Base-by-base conservation (phyloP, 108 stramenopile genomes). In the Skeletonema tropicum region DNA sequence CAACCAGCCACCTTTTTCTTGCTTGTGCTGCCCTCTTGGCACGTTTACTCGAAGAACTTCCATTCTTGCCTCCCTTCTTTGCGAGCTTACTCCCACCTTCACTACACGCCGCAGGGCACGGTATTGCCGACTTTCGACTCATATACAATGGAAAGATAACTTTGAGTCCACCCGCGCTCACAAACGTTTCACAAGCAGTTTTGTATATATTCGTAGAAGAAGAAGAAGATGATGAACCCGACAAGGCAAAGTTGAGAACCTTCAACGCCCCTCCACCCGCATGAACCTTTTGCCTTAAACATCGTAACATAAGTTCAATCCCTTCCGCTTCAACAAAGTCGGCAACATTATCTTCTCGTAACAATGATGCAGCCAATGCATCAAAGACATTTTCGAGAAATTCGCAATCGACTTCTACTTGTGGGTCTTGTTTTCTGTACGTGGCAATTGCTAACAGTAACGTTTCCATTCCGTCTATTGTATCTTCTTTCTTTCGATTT, bases 281-380 rank as follows among this genome's bases (percentile, higher is more conserved):
- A 65, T 92, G 90, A 38, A 90, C 88, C 26, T 79, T 76, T 71
- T 92, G 88, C 25, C 90, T 88, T 14, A 91, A 46, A 77, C 90
- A 91, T n/a, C 89, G 71, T 9, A 92, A 46, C 65, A 92, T 87
- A 45, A 94, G 57, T 78, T 94, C 88, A 14, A 90, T 76, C 0
- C 93, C 93, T 70, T 94, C 86, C 4, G 80, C 80, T 12, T 89
- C 63, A 30, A 94, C 75, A 79, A 94, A 94, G 26, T 83, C 79
- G 3, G 64, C 48, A 9, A 90, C 74, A 75, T 91, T 91, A 41
- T 66, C 57, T 17, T 68, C 52, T 9, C 86, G 76, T 70, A 87
- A 85, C 68, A 94, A 60, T 21, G 87, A 83, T 8, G 89, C 87
- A 9, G 85, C 72, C 15, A 88, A 46, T 25, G 62, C 65, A 32